Conservation (phyloP, 192 early-diverging fungal genomes). For the Backusella circina region DNA sequence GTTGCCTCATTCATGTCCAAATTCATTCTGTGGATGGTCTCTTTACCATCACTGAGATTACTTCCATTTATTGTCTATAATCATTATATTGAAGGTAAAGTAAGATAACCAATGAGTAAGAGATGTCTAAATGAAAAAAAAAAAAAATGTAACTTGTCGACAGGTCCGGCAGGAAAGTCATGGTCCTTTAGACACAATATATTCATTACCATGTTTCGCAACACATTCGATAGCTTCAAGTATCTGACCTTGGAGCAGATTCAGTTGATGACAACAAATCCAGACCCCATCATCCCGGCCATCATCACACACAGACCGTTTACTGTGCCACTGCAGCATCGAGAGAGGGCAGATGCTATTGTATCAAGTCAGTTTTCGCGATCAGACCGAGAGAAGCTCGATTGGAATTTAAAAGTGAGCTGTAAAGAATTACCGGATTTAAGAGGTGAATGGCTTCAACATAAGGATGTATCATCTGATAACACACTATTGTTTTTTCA, state of each 20-base stretch:
- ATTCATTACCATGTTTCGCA: conserved; percentile 24
- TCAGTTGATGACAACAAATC: conserved; percentile 25
- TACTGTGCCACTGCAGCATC: conserved; percentile 17
- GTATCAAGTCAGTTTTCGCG: conserved; percentile 27
- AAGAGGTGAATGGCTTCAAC: conserved; percentile 41
- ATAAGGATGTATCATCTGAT: conserved; percentile 9
- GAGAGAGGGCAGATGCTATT: conserved; percentile 29
- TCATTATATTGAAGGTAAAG: neutral
- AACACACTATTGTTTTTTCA: conserved; percentile 69
- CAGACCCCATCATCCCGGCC: conserved; percentile 10
- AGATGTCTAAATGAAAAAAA: neutral
- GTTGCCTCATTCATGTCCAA: neutral
- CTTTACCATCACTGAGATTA: neutral
- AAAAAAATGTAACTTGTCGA: neutral
- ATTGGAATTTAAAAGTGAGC: conserved; percentile 43
- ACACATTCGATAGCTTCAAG: conserved; percentile 16
- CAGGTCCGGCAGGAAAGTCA: conserved; percentile 43
- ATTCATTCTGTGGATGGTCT: neutral
- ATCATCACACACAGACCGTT: neutral
- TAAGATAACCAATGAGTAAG: no score
- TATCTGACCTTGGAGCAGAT: conserved; percentile 31
- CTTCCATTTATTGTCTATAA: neutral
- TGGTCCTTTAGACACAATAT: conserved; percentile 38
- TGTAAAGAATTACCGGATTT: conserved; percentile 16
- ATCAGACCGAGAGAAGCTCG: conserved; percentile 25